Evolutionary conservation across 257 asterid genomes (phyloP), one percentile per base, ranked within the genome.

Genomic region (Penstemon barbatus): DNA sequence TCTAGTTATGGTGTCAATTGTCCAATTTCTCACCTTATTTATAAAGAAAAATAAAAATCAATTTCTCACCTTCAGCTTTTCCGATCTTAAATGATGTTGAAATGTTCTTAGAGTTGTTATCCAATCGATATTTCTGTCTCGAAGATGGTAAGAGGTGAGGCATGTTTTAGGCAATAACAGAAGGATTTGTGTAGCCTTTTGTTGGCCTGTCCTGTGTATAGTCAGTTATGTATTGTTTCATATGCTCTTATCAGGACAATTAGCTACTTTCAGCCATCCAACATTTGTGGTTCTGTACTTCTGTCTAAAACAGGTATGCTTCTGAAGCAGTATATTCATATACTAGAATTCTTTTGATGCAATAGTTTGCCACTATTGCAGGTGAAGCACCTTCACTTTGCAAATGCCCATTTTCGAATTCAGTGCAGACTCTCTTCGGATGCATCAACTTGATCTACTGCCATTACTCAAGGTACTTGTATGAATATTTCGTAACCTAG

Each of bases 51-150:
- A 15, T 15, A 15, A 25, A 25, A 25, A 1, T 25, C 33, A 25
- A 25, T 25, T 25, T 25, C 33, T 25, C 33, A 25, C 33, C 33
- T 25, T 25, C 33, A 25, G 33, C 33, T 25, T 68, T 68, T 68
- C 58, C 52, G 69, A 51, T 79, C 64, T 62, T 71, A 67, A 61
- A 57, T 73, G 71, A 39, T 71, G 73, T 68, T 68, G 78, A 55
- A 75, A 59, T 25, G 67, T 68, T 53, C 55, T 56, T 68, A 50
- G 42, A 50, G 49, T 45, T 57, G 57, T 46, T 61, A 60, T 66
- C 61, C 66, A 8, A 58, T 54, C 43, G 53, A 53, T 56, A 70
- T 65, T 66, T 55, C 69, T 52, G 63, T 61, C 70, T 50, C 9
- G 73, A 66, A 57, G 54, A 65, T 61, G 68, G 75, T 49, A 78